phyloP scores from a whole-genome alignment of 2,329 filamentous ascomycete genomes.

The Rutstroemia sp. region DNA sequence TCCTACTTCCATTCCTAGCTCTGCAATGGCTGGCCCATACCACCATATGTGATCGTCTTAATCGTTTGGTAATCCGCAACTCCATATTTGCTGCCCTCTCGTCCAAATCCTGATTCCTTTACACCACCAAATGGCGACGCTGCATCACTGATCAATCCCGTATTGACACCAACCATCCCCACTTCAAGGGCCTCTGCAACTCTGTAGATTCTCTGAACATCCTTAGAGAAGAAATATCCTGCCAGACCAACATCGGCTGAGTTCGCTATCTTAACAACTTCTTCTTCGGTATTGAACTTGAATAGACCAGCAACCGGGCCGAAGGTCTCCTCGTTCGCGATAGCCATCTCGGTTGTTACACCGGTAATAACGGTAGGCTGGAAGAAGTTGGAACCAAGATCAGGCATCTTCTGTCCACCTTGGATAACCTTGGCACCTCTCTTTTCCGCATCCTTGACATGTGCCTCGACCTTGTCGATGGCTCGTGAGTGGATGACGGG shows the following conservation, averaged over 20 bases:
- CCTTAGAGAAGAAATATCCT: constrained; percentile 81
- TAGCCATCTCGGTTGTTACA: constrained; percentile 78
- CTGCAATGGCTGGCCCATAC: constrained; percentile 52
- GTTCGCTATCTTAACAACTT: constrained; percentile 82
- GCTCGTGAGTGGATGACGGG: constrained; percentile 82
- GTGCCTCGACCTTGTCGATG: constrained; percentile 67
- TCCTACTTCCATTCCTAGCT: constrained; percentile 5
- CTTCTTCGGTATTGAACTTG: constrained; percentile 79
- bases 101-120: constrained; percentile 48
- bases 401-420: constrained; percentile 66
- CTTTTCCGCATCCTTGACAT: constrained; percentile 69
- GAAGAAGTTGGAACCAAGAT: constrained; percentile 81
- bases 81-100: constrained; percentile 48
- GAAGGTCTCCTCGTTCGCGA: constrained; percentile 88
- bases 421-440: constrained; percentile 71
- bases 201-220: constrained; percentile 51
- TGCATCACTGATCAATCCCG: constrained; percentile 52
- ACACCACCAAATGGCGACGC: constrained; percentile 50
- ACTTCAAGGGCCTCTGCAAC: constrained; percentile 68
- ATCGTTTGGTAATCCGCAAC: constrained; percentile 45
- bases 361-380: constrained; percentile 82
- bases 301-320: constrained; percentile 89
- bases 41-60: constrained; percentile 46
- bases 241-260: constrained; percentile 77
- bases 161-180: constrained; percentile 83